Evolutionary conservation across 1,284 basidiomycete genomes (phyloP).

Genomic region (Ceratobasidium sp.): DNA sequence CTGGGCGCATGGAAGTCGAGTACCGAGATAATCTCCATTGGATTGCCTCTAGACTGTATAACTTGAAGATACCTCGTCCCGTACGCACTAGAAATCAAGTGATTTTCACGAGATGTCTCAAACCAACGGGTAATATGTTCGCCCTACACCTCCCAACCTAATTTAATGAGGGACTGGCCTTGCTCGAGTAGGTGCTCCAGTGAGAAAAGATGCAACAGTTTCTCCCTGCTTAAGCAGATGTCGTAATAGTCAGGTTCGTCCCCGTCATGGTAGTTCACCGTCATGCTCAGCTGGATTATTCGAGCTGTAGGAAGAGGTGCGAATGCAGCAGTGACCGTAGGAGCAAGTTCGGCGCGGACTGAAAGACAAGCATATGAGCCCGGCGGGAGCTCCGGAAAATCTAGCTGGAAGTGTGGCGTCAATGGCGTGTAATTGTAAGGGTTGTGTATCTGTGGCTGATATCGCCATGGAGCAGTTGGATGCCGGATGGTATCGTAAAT

Average conservation of each 20-base stretch:
- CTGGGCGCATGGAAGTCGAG: constrained; percentile 32
- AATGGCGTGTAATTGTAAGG: background rate
- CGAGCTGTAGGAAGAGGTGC: constrained; percentile 5
- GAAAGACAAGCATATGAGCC: constrained; percentile 12
- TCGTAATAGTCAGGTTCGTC: constrained; percentile 27
- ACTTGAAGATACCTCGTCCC: constrained; percentile 29
- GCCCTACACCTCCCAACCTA: constrained; percentile 31
- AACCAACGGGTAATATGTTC: constrained; percentile 29
- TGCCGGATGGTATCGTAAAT: constrained; percentile 12
- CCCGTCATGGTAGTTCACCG: constrained; percentile 11
- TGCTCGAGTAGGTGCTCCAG: background rate
- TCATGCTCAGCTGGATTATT: constrained; percentile 32
- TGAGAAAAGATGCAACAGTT: background rate
- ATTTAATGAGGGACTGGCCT: background rate
- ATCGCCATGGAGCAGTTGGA: background rate
- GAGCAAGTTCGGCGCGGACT: constrained; percentile 12
- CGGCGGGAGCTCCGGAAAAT: constrained; percentile 3
- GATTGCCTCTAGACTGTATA: background rate
- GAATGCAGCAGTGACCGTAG: constrained; percentile 6
- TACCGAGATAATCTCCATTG: constrained; percentile 19
- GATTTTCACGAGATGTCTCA: constrained; percentile 16
- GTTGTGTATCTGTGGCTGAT: background rate
- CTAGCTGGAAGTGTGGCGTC: background rate
- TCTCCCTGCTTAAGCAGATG: constrained; percentile 23
- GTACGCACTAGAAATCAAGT: constrained; percentile 21